phyloP scores from a whole-genome alignment of 495 filamentous ascomycete species.

The Cercophora sp. region DNA sequence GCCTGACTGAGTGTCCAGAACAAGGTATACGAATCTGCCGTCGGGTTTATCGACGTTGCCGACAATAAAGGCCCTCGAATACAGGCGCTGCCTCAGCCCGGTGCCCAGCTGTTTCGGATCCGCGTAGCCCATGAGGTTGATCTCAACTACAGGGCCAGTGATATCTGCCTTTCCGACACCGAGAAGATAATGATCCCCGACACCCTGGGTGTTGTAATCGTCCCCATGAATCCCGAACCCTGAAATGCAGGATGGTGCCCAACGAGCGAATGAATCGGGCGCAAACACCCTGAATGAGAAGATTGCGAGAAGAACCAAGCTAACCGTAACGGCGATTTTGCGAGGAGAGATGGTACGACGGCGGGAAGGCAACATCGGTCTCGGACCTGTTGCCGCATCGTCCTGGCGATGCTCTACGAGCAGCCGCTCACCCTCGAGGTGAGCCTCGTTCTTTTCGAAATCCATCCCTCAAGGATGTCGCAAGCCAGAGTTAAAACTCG shows the following conservation, averaged over 20 bases:
- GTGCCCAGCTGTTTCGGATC: conserved; percentile 70
- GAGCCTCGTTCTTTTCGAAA: conserved; percentile 4
- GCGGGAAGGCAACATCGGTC: not conserved
- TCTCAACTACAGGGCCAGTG: conserved; percentile 67
- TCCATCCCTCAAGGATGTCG: conserved; percentile 7
- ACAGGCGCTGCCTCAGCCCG: conserved; percentile 79
- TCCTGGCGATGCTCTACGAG: not conserved
- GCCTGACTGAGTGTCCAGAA: conserved; percentile 76
- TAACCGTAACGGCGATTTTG: not conserved
- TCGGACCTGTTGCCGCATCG: not conserved
- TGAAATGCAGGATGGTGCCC: not conserved
- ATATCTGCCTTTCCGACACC: conserved; percentile 94
- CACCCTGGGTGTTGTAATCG: too few relatives aligned
- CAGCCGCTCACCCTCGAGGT: conserved; percentile 3
- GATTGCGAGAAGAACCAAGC: not conserved
- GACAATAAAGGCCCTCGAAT: conserved; percentile 87
- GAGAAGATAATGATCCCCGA: conserved; percentile 63
- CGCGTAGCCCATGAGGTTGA: conserved; percentile 68
- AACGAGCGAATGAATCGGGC: not conserved
- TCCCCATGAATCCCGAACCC: not conserved
- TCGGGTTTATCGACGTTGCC: conserved; percentile 62
- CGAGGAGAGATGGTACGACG: not conserved
- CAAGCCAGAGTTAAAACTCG: not conserved
- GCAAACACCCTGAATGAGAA: not conserved
- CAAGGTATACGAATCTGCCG: conserved; percentile 82